A percentile compares a stretch with the other conserved stretches of the same genome.
These are phyloP conservation scores for Neolentinus lepideus DNA, from an alignment of 1,284 basidiomycete genomes.

Conservation along the genomic window DNA sequence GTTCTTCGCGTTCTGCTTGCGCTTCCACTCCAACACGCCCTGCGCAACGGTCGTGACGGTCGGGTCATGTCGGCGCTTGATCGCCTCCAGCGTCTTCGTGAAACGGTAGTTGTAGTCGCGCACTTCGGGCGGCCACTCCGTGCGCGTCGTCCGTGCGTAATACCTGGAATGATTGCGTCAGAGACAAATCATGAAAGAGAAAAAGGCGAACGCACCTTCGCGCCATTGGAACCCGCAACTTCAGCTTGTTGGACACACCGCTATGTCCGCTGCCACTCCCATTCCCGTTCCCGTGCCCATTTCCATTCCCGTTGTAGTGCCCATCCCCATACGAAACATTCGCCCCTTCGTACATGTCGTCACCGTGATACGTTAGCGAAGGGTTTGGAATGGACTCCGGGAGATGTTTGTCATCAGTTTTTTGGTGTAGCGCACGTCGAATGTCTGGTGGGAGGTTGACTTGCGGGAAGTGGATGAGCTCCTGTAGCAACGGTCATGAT, in stretches of 20 bases:
- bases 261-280: constrained; percentile 15
- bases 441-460: constrained; percentile 65
- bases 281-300: constrained; percentile 24
- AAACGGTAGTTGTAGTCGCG: constrained; percentile 92
- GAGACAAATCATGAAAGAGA: not conserved
- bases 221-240: constrained; percentile 68
- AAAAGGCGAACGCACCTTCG: constrained; percentile 43
- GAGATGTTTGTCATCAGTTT: constrained; percentile 37
- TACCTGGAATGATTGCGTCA: constrained; percentile 46
- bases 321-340: constrained; percentile 15
- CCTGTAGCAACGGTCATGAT: constrained; percentile 38
- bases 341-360: constrained; percentile 15
- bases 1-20: constrained; percentile 46
- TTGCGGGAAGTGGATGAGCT: constrained; percentile 80
- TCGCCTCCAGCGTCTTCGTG: constrained; percentile 81
- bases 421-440: constrained; percentile 57
- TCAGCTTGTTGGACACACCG: constrained; percentile 41
- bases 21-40: constrained; percentile 79
- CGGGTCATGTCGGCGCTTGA: constrained; percentile 95
- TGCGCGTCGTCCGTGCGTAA: constrained; percentile 67
- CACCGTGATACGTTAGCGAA: constrained; percentile 34
- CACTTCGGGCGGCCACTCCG: constrained; percentile 88
- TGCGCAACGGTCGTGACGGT: constrained; percentile 97
- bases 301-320: constrained; percentile 9
- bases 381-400: constrained; percentile 72